Evolutionary conservation across 192 early-diverging fungal species (phyloP), one percentile per base, ranked within the genome.

Genomic region (Coemansia sp.): DNA sequence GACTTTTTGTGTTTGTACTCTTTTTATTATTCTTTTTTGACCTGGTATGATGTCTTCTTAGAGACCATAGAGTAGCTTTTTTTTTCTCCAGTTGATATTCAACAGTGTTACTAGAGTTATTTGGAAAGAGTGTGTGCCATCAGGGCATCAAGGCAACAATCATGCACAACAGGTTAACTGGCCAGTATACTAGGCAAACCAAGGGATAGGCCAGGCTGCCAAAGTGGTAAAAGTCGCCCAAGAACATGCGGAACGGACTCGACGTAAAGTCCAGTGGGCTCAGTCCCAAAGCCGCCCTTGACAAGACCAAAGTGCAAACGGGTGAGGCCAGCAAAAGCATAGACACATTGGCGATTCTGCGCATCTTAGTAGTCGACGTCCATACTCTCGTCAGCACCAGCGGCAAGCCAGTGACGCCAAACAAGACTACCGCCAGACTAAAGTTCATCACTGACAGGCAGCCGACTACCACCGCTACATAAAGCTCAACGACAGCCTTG

Each of bases 131-230:
- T 9, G 21, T 50, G 5, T 59, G 30, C 32, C 10, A 62, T 73
- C 63, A 79, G 19, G 78, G 80, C 38, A 77, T 63, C 65, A 77
- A 30, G 7, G 67, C 68, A 7, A 83, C 69, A 33, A 83, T 63
- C 75, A 83, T 83, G 50, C 80, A 70, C 43, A 83, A 32, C 26
- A 83, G 62, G 46, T 83, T 83, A 16, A 83, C 76, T 6, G 91
- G 91, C 90, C 91, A 93, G 74, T 91, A 91, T 1, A 89, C 75
- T n/a, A 86, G 85, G 70, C 89, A 89, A 28, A 89, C 62, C 66
- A 87, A 86, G 2, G 88, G 87, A 9, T 91, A 79, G 0, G 89
- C 72, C 84, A 88, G 87, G 21, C 81, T 87, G 42, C 85, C 85
- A 59, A 90, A 78, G 23, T 88, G 77, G 63, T 89, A 78, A 80